Evolutionary conservation across 495 filamentous ascomycete genomes (phyloP).

Genomic region (Lasiosphaeria miniovina): DNA sequence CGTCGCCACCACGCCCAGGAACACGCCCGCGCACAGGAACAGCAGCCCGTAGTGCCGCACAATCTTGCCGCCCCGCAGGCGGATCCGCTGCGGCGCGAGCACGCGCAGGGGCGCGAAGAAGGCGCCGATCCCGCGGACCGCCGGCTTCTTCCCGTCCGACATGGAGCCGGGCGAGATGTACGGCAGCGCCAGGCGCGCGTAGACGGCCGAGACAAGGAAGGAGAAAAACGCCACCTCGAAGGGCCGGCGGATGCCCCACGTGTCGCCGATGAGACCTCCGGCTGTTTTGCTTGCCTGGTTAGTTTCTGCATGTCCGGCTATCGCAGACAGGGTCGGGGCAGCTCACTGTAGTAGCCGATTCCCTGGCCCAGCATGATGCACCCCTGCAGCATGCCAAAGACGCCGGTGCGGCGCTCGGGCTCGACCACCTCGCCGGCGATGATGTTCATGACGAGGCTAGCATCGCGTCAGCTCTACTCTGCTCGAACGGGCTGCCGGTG

Average conservation of each 20-base stretch:
- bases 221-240: slow-evolving; percentile 51
- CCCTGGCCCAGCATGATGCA: slow-evolving; percentile 55
- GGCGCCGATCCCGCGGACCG: slow-evolving; percentile 33
- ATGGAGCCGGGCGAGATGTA: slow-evolving; percentile 37
- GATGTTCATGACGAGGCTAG: slow-evolving; percentile 50
- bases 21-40: slow-evolving; percentile 52
- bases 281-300: slow-evolving; percentile 20
- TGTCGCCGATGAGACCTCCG: slow-evolving; percentile 52
- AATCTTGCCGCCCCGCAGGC: slow-evolving; percentile 38
- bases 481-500: neutral
- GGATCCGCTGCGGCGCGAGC: slow-evolving; percentile 46
- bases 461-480: neutral
- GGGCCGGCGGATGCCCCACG: slow-evolving; percentile 48
- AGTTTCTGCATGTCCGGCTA: neutral
- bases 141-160: slow-evolving; percentile 29
- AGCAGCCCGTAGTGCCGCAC: slow-evolving; percentile 49
- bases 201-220: slow-evolving; percentile 42
- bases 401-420: slow-evolving; percentile 47
- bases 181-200: slow-evolving; percentile 37
- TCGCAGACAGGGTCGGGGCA: neutral
- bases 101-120: slow-evolving; percentile 55
- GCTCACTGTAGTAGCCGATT: slow-evolving; percentile 47
- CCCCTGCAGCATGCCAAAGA: slow-evolving; percentile 53
- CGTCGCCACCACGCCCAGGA: slow-evolving; percentile 55
- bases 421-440: slow-evolving; percentile 49